Conservation (phyloP, 495 filamentous ascomycete species). For the Cryomyces antarcticus region DNA sequence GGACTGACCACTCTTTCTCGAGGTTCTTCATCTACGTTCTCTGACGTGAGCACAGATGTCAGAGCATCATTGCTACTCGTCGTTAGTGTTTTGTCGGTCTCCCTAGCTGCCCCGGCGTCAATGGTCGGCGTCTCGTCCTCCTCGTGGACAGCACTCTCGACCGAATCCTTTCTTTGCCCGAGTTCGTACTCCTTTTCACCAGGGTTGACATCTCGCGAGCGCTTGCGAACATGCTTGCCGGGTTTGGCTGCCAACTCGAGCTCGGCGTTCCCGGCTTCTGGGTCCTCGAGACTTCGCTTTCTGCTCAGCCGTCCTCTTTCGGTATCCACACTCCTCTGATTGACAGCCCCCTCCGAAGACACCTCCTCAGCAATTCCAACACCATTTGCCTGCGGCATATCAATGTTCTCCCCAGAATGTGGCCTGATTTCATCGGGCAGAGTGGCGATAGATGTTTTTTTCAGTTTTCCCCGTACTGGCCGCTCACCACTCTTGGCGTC, state of each 20-base stretch:
- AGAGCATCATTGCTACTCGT: background rate
- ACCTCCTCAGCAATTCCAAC: conserved; percentile 1
- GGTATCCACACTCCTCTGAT: background rate
- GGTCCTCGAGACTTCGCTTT: conserved; percentile 38
- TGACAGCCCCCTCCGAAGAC: background rate
- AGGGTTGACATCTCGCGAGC: conserved; percentile 15
- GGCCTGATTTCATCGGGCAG: conserved; percentile 8
- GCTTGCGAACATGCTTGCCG: conserved; percentile 15
- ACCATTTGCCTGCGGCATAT: conserved; percentile 8
- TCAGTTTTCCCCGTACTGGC: conserved; percentile 39
- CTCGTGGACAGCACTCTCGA: conserved; percentile 4
- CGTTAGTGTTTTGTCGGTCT: background rate
- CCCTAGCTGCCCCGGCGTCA: background rate
- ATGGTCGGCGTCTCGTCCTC: background rate
- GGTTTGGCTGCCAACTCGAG: conserved; percentile 4
- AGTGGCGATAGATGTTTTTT: conserved; percentile 36
- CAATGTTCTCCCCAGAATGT: background rate
- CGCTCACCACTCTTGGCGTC: conserved; percentile 24
- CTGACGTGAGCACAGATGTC: background rate
- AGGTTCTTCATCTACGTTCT: background rate
- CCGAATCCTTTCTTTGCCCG: conserved; percentile 4
- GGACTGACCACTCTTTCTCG: conserved; percentile 7
- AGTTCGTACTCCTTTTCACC: conserved; percentile 5
- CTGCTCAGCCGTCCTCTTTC: conserved; percentile 22
- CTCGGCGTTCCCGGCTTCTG: conserved; percentile 13